Percentiles rank a stretch among this genome's conserved stretches.
phyloP scores from a whole-genome alignment of 2,329 filamentous ascomycete genomes.

The Talaromyces islandicus region DNA sequence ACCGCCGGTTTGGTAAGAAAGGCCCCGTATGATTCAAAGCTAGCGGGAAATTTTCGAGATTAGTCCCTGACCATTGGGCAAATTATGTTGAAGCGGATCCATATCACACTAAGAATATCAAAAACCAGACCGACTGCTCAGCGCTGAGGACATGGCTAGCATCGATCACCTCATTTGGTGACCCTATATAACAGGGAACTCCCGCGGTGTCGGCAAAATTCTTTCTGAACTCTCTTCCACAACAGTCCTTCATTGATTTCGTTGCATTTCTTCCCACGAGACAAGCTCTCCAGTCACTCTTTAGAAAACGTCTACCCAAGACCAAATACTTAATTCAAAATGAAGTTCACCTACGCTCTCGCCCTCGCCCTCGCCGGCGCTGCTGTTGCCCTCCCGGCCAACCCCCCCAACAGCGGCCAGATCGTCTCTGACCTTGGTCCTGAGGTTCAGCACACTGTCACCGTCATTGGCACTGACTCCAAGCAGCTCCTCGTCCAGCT shows the following conservation, averaged over 20 bases:
- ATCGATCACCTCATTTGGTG: background rate
- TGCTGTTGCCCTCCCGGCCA: constrained; percentile 12
- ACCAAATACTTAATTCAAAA: constrained; percentile 1
- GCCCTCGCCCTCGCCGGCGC: constrained; percentile 5
- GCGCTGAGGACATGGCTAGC: background rate
- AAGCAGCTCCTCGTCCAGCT: constrained; percentile 24
- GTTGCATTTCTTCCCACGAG: background rate
- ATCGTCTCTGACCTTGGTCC: constrained; percentile 25
- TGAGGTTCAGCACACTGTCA: constrained; percentile 24
- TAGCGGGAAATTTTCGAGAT: background rate
- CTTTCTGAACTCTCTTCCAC: background rate
- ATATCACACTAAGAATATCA: background rate
- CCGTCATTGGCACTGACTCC: constrained; percentile 22
- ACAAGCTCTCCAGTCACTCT: background rate
- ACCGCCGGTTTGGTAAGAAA: background rate
- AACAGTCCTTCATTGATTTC: background rate
- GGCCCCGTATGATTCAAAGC: background rate
- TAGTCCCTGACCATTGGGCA: background rate
- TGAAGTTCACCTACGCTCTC: constrained; percentile 7
- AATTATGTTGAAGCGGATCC: background rate
- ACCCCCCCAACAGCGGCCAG: constrained; percentile 18
- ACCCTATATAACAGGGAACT: background rate
- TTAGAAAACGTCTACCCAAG: background rate
- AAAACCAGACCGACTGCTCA: background rate
- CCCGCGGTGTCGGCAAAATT: background rate